Evolutionary conservation across 148 eudicot species (phyloP).

Genomic region (Arctostaphylos glauca): DNA sequence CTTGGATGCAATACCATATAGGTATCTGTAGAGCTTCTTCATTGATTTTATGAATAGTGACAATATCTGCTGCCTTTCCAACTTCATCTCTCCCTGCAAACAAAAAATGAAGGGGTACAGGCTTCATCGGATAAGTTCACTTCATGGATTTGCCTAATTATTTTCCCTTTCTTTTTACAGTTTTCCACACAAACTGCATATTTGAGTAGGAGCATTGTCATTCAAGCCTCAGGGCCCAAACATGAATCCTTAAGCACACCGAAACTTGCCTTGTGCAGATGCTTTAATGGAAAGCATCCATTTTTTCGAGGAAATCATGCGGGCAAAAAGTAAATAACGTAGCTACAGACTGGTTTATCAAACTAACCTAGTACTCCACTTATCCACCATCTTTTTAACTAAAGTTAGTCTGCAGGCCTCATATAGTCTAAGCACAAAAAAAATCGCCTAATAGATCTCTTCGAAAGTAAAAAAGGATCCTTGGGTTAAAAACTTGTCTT

Average conservation of each 20-base stretch:
- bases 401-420: not conserved
- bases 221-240: not conserved
- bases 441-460: not conserved
- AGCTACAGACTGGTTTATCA: not conserved
- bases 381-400: not conserved
- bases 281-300: not conserved
- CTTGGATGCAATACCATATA: slow-evolving; percentile 52
- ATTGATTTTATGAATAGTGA: slow-evolving; percentile 61
- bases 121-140: not conserved
- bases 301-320: slow-evolving; percentile 2
- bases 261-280: not conserved
- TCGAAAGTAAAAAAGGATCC: not conserved
- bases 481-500: not conserved
- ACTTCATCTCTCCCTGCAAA: slow-evolving; percentile 66
- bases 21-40: slow-evolving; percentile 72
- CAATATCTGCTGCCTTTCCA: slow-evolving; percentile 75
- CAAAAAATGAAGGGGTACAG: not conserved
- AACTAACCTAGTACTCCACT: not conserved
- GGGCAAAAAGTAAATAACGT: not conserved
- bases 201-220: not conserved
- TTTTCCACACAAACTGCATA: not conserved
- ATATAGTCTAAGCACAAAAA: not conserved
- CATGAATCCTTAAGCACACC: not conserved
- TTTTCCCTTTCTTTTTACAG: not conserved
- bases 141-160: not conserved